Evolutionary conservation across 306 rosid genomes (phyloP).

Genomic region (Abrus pulchellus): DNA sequence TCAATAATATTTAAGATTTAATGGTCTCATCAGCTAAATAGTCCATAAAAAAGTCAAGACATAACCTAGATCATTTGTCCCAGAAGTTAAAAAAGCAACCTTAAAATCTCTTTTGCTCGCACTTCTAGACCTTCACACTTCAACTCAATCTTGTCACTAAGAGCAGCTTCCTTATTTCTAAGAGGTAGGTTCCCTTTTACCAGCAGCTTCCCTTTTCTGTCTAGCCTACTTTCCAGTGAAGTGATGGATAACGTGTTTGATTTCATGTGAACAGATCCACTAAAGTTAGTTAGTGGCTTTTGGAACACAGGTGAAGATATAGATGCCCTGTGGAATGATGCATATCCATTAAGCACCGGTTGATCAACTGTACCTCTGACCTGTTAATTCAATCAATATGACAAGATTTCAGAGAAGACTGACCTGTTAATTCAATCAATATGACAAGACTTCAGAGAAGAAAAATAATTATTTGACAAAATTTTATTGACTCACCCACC

Average conservation of each 20-base stretch:
- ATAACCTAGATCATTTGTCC: conserved; percentile 19
- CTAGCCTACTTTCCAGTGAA: conserved; percentile 86
- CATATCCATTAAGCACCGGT: conserved; percentile 89
- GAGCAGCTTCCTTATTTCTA: conserved; percentile 79
- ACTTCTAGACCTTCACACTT: conserved; percentile 93
- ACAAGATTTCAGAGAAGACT: conserved; percentile 1
- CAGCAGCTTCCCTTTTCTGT: conserved; percentile 85
- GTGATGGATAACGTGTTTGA: conserved; percentile 86
- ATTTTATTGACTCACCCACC: conserved; percentile 59
- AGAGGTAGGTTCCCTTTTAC: conserved; percentile 96
- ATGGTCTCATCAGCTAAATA: conserved; percentile 21
- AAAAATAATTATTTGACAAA: conserved; percentile 34
- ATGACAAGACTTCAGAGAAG: conserved; percentile 38
- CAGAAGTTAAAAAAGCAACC: conserved; percentile 59
- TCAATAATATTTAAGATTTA: conserved; percentile 11
- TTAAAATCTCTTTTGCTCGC: conserved; percentile 74
- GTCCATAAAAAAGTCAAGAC: conserved; percentile 25
- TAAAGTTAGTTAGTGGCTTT: conserved; percentile 81
- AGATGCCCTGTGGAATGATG: conserved; percentile 87
- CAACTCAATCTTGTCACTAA: conserved; percentile 81
- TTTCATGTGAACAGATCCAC: conserved; percentile 85
- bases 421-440: conserved; percentile 65
- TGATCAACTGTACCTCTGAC: conserved; percentile 91
- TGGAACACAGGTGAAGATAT: conserved; percentile 88
- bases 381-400: conserved; percentile 59